Base-by-base conservation (phyloP, 2,329 filamentous ascomycete species). In the Arachnomyces sp. region DNA sequence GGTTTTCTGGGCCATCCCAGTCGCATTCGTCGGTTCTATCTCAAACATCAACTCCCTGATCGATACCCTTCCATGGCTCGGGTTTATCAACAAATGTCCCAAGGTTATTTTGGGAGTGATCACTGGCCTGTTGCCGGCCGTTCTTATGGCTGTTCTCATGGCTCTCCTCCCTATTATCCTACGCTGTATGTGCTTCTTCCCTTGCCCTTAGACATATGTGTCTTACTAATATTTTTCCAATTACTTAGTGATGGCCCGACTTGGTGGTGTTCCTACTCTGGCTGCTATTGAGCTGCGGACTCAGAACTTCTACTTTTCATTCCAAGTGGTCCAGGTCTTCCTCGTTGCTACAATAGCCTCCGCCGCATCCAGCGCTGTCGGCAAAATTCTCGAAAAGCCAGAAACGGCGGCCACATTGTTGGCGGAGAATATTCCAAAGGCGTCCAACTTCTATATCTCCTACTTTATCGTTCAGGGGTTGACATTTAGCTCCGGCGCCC, bases 391-490 rank as follows among this genome's bases (percentile, higher is more conserved):
- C 11, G 30, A 78, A 0, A 52, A 86, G 3, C 87, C 88, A 0
- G 59, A 67, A 2, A 65, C 65, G 0, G 75, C 79, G 5, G 78
- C 86, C 0, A 65, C 59, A 0, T 64, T 93, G 30, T 72, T 95
- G 3, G 82, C 88, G 1, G 55, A 71, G 12, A 83, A 85, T 43
- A 71, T 98, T 4, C 92, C 92, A 13, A 81, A 77, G 41, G 81
- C 87, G 0, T 89, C 88, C 45, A 96, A 94, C 65, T 93, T 96
- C 58, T 98, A 95, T 63, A 82, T 96, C 14, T 86, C 84, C 0
- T 98, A 96, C 66, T 93, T 98, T 50, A 78, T 96, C 25, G 77
- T 98, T 2, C 92, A 96, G 62, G 93, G 90, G 28, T 63, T 96
- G 43, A 82, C 82, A 1, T 80, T 90, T 45, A 84, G 87, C 3